Evolutionary conservation across 805 yeast species (phyloP).

Genomic region (Spathaspora gorwiae): DNA sequence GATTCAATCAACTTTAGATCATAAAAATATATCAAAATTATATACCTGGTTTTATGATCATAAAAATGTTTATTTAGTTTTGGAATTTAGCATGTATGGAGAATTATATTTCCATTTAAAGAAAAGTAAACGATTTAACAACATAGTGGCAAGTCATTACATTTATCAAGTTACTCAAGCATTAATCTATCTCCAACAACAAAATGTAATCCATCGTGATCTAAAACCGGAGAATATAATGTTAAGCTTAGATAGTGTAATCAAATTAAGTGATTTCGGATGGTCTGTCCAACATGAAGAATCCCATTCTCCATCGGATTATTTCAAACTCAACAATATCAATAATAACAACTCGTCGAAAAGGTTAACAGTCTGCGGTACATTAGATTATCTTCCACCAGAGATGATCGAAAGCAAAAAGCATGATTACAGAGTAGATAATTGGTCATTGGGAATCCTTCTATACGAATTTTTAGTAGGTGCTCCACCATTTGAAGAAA

Average conservation of each 20-base stretch:
- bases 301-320: background rate
- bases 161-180: conserved; percentile 82
- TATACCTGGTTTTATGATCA: conserved; percentile 84
- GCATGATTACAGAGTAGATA: conserved; percentile 75
- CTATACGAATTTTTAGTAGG: conserved; percentile 86
- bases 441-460: conserved; percentile 89
- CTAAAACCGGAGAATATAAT: conserved; percentile 91
- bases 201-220: conserved; percentile 84
- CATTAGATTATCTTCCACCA: conserved; percentile 91
- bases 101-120: conserved; percentile 77
- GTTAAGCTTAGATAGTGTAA: conserved; percentile 66
- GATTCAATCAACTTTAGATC: conserved; percentile 75
- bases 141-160: conserved; percentile 70
- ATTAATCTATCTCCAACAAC: conserved; percentile 68
- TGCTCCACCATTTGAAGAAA: conserved; percentile 87
- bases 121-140: conserved; percentile 63
- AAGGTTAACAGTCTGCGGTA: conserved; percentile 87
- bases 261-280: conserved; percentile 91
- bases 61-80: conserved; percentile 71
- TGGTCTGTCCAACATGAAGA: conserved; percentile 62
- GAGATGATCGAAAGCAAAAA: conserved; percentile 85
- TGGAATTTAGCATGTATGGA: conserved; percentile 84
- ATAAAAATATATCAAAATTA: conserved; percentile 73
- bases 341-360: conserved; percentile 2
- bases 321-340: conserved; percentile 19